Evolutionary conservation across 768 basidiomycete genomes (phyloP).

Genomic region (Chalciporus sphaerocephalus): DNA sequence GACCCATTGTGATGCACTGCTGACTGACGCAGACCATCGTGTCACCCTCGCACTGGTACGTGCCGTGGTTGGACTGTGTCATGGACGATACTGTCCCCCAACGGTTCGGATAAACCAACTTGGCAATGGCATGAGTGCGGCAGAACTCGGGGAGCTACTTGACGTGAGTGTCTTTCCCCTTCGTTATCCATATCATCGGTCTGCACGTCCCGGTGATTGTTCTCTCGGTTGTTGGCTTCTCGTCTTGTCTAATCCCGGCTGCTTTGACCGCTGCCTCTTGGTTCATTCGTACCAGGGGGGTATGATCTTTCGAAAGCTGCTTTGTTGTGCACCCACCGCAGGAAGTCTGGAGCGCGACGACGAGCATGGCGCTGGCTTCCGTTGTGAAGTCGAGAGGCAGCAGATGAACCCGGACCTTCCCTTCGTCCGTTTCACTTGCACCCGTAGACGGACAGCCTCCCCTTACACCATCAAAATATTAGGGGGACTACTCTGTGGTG

Average conservation of each 20-base stretch:
- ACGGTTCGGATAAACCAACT: constrained; percentile 3
- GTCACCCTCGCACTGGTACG: constrained; percentile 21
- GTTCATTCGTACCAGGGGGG: neutral
- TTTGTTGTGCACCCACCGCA: constrained; percentile 12
- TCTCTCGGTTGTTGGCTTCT: neutral
- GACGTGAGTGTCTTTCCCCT: constrained; percentile 25
- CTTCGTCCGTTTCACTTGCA: constrained; percentile 5
- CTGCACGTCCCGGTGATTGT: neutral
- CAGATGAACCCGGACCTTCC: neutral
- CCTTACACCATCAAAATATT: constrained; percentile 3
- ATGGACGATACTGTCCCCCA: constrained; percentile 13
- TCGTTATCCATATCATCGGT: neutral
- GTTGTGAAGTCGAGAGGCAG: constrained; percentile 7
- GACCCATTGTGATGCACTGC: constrained; percentile 1
- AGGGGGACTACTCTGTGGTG: neutral
- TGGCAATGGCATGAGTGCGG: constrained; percentile 24
- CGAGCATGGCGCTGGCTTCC: constrained; percentile 7
- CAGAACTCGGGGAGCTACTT: constrained; percentile 30
- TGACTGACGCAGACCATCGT: constrained; percentile 5
- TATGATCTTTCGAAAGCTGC: constrained; percentile 3
- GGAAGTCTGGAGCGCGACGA: neutral
- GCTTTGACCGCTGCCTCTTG: constrained; percentile 16
- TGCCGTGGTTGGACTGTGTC: constrained; percentile 24
- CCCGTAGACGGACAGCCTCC: constrained; percentile 4
- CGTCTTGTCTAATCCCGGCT: constrained; percentile 6